Evolutionary conservation across 768 basidiomycete genomes (phyloP).

Genomic region (Xerocomellus chrysenteron): DNA sequence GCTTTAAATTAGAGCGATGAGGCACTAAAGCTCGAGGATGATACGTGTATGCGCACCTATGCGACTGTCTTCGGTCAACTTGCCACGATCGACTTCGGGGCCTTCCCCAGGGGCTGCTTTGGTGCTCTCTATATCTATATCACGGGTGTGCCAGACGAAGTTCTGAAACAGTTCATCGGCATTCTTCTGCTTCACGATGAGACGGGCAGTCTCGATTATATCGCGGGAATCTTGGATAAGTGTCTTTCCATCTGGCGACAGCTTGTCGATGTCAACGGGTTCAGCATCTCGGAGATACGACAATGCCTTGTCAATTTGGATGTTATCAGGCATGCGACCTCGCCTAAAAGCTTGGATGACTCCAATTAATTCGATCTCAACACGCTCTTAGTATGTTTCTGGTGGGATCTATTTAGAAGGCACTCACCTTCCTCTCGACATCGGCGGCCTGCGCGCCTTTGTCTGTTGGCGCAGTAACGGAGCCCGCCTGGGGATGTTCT

Average conservation of each 20-base stretch:
- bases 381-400: not conserved
- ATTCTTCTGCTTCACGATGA: conserved; percentile 83
- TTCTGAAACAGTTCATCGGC: conserved; percentile 89
- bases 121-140: conserved; percentile 38
- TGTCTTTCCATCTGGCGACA: conserved; percentile 75
- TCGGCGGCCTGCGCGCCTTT: conserved; percentile 63
- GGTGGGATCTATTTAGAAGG: not conserved
- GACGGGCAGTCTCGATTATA: conserved; percentile 71
- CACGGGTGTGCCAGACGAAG: conserved; percentile 79
- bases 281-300: conserved; percentile 60
- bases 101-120: conserved; percentile 43
- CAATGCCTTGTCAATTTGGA: conserved; percentile 74
- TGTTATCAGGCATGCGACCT: conserved; percentile 76
- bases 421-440: conserved; percentile 68
- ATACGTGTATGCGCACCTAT: conserved; percentile 43
- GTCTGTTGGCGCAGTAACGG: conserved; percentile 69
- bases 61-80: conserved; percentile 55
- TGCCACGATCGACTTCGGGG: conserved; percentile 53
- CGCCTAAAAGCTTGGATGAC: conserved; percentile 78
- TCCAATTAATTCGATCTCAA: conserved; percentile 69
- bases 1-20: conserved; percentile 45
- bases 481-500: conserved; percentile 50
- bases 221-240: conserved; percentile 77
- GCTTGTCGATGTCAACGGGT: conserved; percentile 59
- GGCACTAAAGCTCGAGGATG: not conserved